Base-by-base conservation (phyloP, 1,139 yeast genomes). In the Kurtzmaniella quercitrusa region DNA sequence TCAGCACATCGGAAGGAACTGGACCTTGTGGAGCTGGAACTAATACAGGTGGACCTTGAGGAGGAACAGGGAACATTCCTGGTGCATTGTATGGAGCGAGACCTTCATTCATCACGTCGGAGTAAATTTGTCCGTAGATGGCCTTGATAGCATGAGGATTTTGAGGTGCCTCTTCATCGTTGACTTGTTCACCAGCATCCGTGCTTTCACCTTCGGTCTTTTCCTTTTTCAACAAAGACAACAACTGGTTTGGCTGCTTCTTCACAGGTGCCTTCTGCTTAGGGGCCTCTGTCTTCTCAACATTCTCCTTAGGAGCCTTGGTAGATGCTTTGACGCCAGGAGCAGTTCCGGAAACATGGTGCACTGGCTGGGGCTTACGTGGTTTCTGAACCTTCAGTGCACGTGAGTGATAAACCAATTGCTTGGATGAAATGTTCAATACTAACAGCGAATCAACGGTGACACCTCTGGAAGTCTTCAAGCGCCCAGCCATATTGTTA, bases 391-490 rank as follows among this genome's bases (percentile, higher is more conserved):
- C 47, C 56, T 71, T 66, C 0, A 88, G 82, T 8, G 87, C 87
- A 54, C 78, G 78, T 9, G 88, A 80, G 53, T 86, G 94, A 58
- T 76, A 84, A 36, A 87, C 80, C 54, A 88, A 76, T 60, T 91
- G 96, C 49, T 77, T 78, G 53, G 79, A 67, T 8, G 93, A 72
- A 44, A 91, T 60, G 58, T 93, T 94, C 64, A 94, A 74, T 28
- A 93, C 82, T 45, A 88, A 76, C 1, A 94, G 83, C 1, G 95
- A 81, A 51, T 88, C 95, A 44, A 93, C 79, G 21, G 86, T 78
- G 52, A 89, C 65, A 15, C 98, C 98, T 56, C 98, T 82, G 52
- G 80, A 85, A 7, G 93, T 78, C 43, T 66, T 68, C 55, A 89
- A 72, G 57, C 88, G 81, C 3, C 95, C 96, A 51, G 82, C 86